A percentile compares a stretch with the other conserved stretches of the same genome.
Evolutionary conservation across 139 green algal genomes (phyloP).

Genomic region (Tetraselmis striata): DNA sequence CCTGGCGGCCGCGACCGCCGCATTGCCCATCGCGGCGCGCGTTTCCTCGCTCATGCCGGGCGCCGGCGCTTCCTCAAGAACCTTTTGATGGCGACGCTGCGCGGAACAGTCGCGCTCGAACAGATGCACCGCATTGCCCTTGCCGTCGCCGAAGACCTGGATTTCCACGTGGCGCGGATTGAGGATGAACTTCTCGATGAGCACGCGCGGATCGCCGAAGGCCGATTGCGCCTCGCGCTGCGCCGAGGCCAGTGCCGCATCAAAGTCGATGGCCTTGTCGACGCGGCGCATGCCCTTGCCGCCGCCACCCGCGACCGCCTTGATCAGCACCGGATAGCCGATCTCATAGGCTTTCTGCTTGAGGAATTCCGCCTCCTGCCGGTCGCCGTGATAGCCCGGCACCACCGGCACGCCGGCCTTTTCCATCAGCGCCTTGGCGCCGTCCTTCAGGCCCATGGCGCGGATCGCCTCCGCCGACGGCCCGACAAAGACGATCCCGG

Average conservation of each 20-base stretch:
- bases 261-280: no score
- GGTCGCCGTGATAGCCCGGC: conserved; percentile 70
- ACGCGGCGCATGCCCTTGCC: conserved; percentile 93
- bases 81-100: conserved; percentile 78
- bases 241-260: conserved; percentile 42
- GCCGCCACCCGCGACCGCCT: conserved; percentile 75
- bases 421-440: conserved; percentile 68
- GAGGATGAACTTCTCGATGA: conserved; percentile 77
- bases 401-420: conserved; percentile 75
- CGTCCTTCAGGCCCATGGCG: conserved; percentile 65
- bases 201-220: conserved; percentile 70
- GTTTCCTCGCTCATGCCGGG: conserved; percentile 44
- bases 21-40: conserved; percentile 50
- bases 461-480: conserved; percentile 57
- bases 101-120: conserved; percentile 80
- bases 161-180: conserved; percentile 78
- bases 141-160: conserved; percentile 70
- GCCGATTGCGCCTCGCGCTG: conserved; percentile 58
- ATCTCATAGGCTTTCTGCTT: conserved; percentile 41
- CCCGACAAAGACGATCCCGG: conserved; percentile 63
- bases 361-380: conserved; percentile 47
- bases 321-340: conserved; percentile 80
- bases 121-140: conserved; percentile 64
- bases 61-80: conserved; percentile 74
- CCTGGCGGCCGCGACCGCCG: conserved; percentile 73